These are phyloP conservation scores for Panus rudis DNA, from an alignment of 768 basidiomycete species.

Conservation along the genomic window DNA sequence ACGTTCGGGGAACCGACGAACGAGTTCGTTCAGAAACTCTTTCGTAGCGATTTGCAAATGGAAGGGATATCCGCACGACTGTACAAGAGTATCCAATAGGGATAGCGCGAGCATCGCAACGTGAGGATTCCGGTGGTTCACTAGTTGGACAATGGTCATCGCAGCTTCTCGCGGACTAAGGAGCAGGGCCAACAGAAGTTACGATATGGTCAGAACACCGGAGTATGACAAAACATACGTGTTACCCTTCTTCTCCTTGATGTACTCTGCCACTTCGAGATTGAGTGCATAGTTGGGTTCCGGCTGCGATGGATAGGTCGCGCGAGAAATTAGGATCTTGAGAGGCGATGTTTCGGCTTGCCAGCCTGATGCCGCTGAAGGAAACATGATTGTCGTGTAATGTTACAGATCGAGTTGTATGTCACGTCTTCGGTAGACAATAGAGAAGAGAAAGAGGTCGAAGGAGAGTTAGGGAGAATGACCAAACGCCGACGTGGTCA, in stretches of 20 bases:
- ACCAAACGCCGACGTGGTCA: no score
- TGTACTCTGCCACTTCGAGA: constrained; percentile 88
- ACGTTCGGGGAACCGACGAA: constrained; percentile 94
- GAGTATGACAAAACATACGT: constrained; percentile 45
- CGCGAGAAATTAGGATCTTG: constrained; percentile 68
- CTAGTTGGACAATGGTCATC: constrained; percentile 73
- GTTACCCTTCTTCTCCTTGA: constrained; percentile 95
- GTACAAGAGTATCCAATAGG: constrained; percentile 86
- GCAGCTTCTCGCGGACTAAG: constrained; percentile 85
- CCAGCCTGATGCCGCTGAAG: constrained; percentile 5
- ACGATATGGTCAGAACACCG: neutral
- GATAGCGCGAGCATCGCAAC: constrained; percentile 80
- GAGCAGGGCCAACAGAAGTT: neutral
- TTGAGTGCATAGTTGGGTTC: constrained; percentile 91
- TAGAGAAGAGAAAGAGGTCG: neutral
- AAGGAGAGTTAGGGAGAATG: neutral
- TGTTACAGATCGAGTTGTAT: no score
- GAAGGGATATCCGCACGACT: constrained; percentile 94
- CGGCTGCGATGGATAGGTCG: constrained; percentile 78
- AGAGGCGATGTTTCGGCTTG: constrained; percentile 57
- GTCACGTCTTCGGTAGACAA: no score
- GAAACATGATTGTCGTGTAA: no score
- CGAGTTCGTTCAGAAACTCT: constrained; percentile 97
- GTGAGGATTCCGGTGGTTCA: constrained; percentile 92
- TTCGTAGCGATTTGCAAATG: constrained; percentile 97